phyloP scores from a whole-genome alignment of 345 rosid genomes.

The Sisymbrium irio region DNA sequence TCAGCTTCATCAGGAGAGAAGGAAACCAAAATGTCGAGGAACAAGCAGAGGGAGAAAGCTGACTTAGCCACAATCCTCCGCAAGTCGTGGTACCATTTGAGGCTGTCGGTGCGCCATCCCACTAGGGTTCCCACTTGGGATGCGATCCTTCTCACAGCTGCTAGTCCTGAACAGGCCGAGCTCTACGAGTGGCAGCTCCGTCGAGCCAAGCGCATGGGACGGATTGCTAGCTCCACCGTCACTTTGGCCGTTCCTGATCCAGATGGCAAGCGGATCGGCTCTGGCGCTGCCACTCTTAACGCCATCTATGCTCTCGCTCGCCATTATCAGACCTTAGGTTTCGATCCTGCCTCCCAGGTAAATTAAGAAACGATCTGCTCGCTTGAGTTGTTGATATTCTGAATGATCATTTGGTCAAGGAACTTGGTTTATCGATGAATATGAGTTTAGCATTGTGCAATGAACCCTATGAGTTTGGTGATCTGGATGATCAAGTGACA shows the following conservation, averaged over 20 bases:
- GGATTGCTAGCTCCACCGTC: slow-evolving; percentile 76
- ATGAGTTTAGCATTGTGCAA: slow-evolving; percentile 5
- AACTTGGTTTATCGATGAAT: slow-evolving; percentile 2
- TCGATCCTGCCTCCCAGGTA: slow-evolving; percentile 41
- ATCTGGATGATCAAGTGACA: background rate
- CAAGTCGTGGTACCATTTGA: slow-evolving; percentile 90
- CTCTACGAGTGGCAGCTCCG: slow-evolving; percentile 90
- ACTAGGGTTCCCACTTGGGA: slow-evolving; percentile 95
- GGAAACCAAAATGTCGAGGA: slow-evolving; percentile 24
- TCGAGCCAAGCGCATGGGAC: slow-evolving; percentile 79
- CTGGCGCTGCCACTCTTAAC: slow-evolving; percentile 96
- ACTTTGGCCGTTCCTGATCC: slow-evolving; percentile 91
- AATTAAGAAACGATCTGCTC: background rate
- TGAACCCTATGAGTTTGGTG: background rate
- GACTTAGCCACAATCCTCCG: slow-evolving; percentile 63
- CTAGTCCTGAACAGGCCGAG: slow-evolving; percentile 95
- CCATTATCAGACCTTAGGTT: slow-evolving; percentile 43
- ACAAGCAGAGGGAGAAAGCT: slow-evolving; percentile 53
- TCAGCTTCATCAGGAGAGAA: background rate
- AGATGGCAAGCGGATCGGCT: slow-evolving; percentile 85
- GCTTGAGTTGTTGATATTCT: background rate
- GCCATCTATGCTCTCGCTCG: slow-evolving; percentile 70
- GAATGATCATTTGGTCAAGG: background rate
- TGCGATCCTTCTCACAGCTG: slow-evolving; percentile 89
- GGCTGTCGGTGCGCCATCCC: slow-evolving; percentile 86